These are phyloP conservation scores for Musa schizocarpa DNA, from an alignment of 176 grass and related monocot genomes.

Conservation along the genomic window DNA sequence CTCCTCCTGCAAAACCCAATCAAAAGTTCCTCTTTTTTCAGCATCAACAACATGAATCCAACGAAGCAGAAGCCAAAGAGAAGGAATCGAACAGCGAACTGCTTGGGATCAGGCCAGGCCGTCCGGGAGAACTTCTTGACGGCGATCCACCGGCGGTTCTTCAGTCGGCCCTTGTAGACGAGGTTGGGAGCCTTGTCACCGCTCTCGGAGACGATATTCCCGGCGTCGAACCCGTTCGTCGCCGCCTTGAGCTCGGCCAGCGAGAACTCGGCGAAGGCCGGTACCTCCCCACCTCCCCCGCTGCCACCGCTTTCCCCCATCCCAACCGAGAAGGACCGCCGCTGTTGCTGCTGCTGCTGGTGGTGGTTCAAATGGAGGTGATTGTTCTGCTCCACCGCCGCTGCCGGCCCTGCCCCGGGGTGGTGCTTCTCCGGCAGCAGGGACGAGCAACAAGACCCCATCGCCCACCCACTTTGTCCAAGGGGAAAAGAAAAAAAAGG, in stretches of 20 bases:
- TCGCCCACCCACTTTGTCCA: too few relatives aligned
- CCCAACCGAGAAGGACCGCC: slow-evolving; percentile 13
- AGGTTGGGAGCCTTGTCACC: slow-evolving; percentile 88
- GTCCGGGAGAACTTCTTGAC: slow-evolving; percentile 86
- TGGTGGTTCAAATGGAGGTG: neutral
- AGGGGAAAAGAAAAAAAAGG: too few relatives aligned
- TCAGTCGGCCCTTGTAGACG: slow-evolving; percentile 61
- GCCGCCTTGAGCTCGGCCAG: slow-evolving; percentile 60
- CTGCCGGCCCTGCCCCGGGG: too few relatives aligned
- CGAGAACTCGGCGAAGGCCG: slow-evolving; percentile 56
- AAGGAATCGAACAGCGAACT: slow-evolving; percentile 50
- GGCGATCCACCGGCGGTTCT: slow-evolving; percentile 46
- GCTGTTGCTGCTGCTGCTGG: slow-evolving; percentile 9
- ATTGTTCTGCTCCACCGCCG: too few relatives aligned
- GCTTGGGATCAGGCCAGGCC: slow-evolving; percentile 90
- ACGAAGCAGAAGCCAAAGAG: neutral
- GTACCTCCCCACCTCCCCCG: slow-evolving; percentile 9
- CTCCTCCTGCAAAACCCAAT: slow-evolving; percentile 60
- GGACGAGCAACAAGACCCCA: too few relatives aligned
- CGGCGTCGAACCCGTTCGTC: slow-evolving; percentile 50
- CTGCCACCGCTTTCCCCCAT: neutral
- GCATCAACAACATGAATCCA: neutral
- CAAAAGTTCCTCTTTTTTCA: neutral
- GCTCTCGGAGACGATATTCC: slow-evolving; percentile 89
- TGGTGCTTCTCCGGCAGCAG: too few relatives aligned